Evolutionary conservation across 192 early-diverging fungal species (phyloP), one percentile per base, ranked within the genome.

Genomic region (Hyaloraphidium curvatum): DNA sequence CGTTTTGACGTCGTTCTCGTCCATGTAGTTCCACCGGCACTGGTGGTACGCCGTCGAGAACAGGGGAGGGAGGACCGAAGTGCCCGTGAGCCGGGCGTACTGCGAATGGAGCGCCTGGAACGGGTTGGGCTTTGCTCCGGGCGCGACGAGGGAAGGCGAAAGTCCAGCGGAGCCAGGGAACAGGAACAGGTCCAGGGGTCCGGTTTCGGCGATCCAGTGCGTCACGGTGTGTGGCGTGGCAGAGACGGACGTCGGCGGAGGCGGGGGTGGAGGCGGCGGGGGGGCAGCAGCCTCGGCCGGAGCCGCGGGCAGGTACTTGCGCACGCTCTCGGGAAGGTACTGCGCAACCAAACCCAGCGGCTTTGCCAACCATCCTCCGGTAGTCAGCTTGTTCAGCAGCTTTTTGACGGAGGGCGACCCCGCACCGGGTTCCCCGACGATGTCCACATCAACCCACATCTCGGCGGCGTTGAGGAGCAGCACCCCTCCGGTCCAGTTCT

Each of bases 11-110:
- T 99, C 95, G 25, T 74, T 72, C 55, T 93, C 80, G 53, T 83
- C 84, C 52, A 83, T 76, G 67, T 97, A 99, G 65, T 97, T 99
- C 95, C 95, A 99, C 50, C 95, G 81, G 58, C 88, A 90, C 57
- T 97, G 94, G 55, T 97, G 94, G 62, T 97, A 91, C 2, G 82
- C 88, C 16, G 88, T 79, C 7, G 91, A 71, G 63, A 99, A 99
- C 26, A 67, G 63, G 40, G 84, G 88, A 1, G 95, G 95, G 59
- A 99, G 53, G 2, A 77, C 71, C 0, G 87, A 76, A 16, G 74
- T 74, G 7, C 91, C 93, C 35, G 89, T 88, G 4, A 94, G 67
- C 1, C 53, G 59, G 0, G 80, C 74, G 56, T 91, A 89, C 59
- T 84, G 76, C 25, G n/a, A n/a, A n/a, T n/a, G n/a, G n/a, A n/a